phyloP scores from a whole-genome alignment of 495 filamentous ascomycete species.

The Lasiosphaeria ovina region DNA sequence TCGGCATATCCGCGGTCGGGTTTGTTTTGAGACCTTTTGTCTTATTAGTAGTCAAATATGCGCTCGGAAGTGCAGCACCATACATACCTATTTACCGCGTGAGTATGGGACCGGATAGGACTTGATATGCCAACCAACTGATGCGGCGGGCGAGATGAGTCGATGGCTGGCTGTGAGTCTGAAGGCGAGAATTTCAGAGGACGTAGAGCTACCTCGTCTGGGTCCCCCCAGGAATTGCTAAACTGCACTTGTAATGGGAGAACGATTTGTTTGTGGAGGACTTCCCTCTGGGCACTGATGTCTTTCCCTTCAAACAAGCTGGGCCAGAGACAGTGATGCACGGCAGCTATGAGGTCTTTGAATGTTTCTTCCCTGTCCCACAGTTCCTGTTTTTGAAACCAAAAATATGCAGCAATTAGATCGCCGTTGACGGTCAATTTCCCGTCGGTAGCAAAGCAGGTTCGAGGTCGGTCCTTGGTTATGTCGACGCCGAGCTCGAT shows the following conservation, averaged over 20 bases:
- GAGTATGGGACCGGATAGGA: too few relatives aligned
- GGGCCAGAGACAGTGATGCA: background rate
- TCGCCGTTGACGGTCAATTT: constrained; percentile 21
- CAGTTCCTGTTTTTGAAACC: background rate
- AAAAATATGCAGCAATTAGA: constrained; percentile 13
- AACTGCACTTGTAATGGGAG: background rate
- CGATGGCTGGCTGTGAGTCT: background rate
- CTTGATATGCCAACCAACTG: too few relatives aligned
- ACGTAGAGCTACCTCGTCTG: background rate
- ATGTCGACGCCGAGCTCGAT: constrained; percentile 27
- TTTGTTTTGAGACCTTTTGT: too few relatives aligned
- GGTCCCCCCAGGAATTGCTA: background rate
- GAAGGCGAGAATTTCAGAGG: background rate
- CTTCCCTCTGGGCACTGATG: background rate
- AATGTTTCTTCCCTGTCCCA: constrained; percentile 1
- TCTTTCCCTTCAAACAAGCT: constrained; percentile 1
- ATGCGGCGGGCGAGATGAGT: background rate
- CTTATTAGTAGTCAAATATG: too few relatives aligned
- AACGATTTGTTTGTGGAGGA: constrained; percentile 1
- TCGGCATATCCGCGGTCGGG: too few relatives aligned
- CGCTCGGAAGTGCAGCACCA: too few relatives aligned
- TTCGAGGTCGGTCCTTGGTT: background rate
- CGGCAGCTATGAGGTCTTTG: background rate
- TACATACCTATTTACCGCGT: too few relatives aligned
- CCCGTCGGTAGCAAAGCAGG: constrained; percentile 9